Conservation (phyloP, 345 rosid genomes). For the Gossypium sturtianum region DNA sequence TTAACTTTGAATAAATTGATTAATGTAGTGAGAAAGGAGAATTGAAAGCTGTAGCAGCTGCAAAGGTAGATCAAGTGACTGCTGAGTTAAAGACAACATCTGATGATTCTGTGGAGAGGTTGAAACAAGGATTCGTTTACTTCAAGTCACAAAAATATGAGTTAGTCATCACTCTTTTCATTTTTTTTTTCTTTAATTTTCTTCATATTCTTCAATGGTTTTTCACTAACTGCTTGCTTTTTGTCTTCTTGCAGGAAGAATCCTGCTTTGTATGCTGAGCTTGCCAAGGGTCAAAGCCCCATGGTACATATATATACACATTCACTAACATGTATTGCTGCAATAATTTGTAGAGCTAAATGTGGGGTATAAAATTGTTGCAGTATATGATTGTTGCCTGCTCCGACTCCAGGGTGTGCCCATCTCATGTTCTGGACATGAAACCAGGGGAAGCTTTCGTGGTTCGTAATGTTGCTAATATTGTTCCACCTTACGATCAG, state of each 20-base stretch:
- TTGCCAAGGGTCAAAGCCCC: conserved; percentile 88
- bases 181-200: not conserved
- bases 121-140: conserved; percentile 65
- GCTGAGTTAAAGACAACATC: conserved; percentile 51
- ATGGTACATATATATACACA: not conserved
- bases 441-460: conserved; percentile 96
- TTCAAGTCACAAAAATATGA: conserved; percentile 93
- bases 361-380: not conserved
- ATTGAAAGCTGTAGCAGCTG: conserved; percentile 66
- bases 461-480: conserved; percentile 81
- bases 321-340: not conserved
- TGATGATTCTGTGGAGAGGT: conserved; percentile 46
- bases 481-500: conserved; percentile 85
- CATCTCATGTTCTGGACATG: conserved; percentile 76
- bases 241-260: conserved; percentile 40
- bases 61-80: conserved; percentile 63
- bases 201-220: not conserved
- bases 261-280: conserved; percentile 60
- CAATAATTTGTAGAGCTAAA: not conserved
- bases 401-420: conserved; percentile 95
- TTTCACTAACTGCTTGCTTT: not conserved
- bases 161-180: conserved; percentile 23
- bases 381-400: conserved; percentile 96
- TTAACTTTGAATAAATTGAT: too few relatives aligned
- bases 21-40: conserved; percentile 65